Base-by-base conservation (phyloP, 495 filamentous ascomycete genomes). In the Hypoxylon intermedium region DNA sequence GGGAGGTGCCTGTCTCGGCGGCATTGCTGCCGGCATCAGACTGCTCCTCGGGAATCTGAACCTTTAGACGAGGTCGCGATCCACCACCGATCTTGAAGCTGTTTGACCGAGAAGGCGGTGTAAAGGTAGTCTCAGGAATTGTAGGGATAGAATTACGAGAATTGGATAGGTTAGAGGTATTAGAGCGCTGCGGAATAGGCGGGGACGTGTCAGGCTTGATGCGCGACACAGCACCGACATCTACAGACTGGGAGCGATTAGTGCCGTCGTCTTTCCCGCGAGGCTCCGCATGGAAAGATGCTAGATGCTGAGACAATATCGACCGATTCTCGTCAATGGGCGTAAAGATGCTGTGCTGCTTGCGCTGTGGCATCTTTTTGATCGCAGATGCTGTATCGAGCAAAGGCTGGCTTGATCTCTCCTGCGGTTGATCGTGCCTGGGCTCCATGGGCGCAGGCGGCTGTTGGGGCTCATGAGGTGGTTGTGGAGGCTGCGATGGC, bases 281-380 rank as follows among this genome's bases (percentile, higher is more conserved):
- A 33, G 69, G 53, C 21, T 81, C 69, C 20, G 76, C 48, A 62
- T 79, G 62, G 63, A 83, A 74, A 6, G 77, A 72, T 34, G 89
- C 91, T 69, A 94, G 89, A 74, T 96, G 91, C 50, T 91, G 89
- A 11, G 89, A 89, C 18, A 97, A 78, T 59, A 97, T 86, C 5
- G 94, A 97, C 40, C 90, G 84, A 54, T 87, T 90, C 68, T 96
- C 93, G 63, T 97, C 94, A 53, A 98, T 96, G 1, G 94, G 94
- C 1, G 94, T 98, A 66, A 97, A 98, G 48, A 98, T 98, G 72
- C 92, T 97, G 53, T 92, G 87, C 6, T 89, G 89, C 72, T 93
- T 93, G 15, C 77, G 76, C 38, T 86, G 85, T 11, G 87, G 83
- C n/a, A 89, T 74, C 19, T 89, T 88, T 68, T 91, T 93, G 48